A percentile compares a stretch with the other conserved stretches of the same genome.
These are phyloP conservation scores for Hypomyces rosellus DNA, from an alignment of 2,329 filamentous ascomycete species.

Conservation along the genomic window DNA sequence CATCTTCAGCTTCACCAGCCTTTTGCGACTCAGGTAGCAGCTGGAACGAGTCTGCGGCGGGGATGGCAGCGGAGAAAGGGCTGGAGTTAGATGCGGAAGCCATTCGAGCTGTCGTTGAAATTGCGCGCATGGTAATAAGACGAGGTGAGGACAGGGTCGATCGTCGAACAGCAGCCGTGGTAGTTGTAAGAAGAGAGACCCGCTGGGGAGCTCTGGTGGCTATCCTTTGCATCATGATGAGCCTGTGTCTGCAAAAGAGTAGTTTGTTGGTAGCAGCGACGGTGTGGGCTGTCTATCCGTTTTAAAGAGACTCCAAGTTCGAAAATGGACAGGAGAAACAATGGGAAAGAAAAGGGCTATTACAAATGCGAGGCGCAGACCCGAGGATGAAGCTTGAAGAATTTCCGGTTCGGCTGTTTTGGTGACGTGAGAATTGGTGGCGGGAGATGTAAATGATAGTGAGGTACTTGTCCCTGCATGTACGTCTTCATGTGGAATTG, in stretches of 20 bases:
- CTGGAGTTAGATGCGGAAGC: slow-evolving; percentile 12
- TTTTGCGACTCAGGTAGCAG: slow-evolving; percentile 74
- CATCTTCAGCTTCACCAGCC: slow-evolving; percentile 73
- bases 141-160: slow-evolving; percentile 11
- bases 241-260: background rate
- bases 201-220: slow-evolving; percentile 26
- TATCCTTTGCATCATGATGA: slow-evolving; percentile 28
- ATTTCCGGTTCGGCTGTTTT: too few species aligned
- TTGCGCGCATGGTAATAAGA: slow-evolving; percentile 20
- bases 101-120: slow-evolving; percentile 29
- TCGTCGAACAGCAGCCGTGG: slow-evolving; percentile 14
- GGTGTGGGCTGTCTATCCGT: too few species aligned
- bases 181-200: slow-evolving; percentile 16
- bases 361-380: too few species aligned
- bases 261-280: too few species aligned
- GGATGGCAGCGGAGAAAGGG: slow-evolving; percentile 22
- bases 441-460: too few species aligned
- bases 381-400: too few species aligned
- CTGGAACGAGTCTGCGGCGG: slow-evolving; percentile 73
- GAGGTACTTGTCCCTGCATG: too few species aligned
- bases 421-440: too few species aligned
- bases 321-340: slow-evolving; percentile 3
- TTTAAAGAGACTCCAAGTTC: too few species aligned
- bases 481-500: too few species aligned
- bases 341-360: too few species aligned